phyloP scores from a whole-genome alignment of 176 grass and related monocot species.

The Miscanthus lutarioriparius region DNA sequence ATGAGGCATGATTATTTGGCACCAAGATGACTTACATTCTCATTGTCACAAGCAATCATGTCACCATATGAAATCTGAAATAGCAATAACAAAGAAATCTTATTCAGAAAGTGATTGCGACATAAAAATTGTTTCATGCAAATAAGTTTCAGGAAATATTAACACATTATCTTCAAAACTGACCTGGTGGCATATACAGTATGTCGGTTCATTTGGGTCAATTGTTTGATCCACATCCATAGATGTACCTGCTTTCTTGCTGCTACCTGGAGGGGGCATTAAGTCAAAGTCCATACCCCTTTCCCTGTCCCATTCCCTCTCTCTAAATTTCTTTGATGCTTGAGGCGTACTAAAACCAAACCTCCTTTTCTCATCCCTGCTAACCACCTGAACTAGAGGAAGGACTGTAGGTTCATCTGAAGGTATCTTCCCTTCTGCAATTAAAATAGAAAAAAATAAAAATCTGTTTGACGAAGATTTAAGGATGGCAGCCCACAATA shows the following conservation, averaged over 20 bases:
- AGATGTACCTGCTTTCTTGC: conserved; percentile 68
- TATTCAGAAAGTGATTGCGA: conserved; percentile 6
- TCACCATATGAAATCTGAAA: conserved; percentile 94
- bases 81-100: conserved; percentile 14
- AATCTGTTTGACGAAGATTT: conserved; percentile 20
- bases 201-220: conserved; percentile 95
- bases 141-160: conserved; percentile 15
- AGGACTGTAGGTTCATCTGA: conserved; percentile 79
- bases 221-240: conserved; percentile 78
- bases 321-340: conserved; percentile 74
- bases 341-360: conserved; percentile 71
- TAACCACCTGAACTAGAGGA: conserved; percentile 56
- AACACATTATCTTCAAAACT: conserved; percentile 17
- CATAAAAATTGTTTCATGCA: conserved; percentile 22
- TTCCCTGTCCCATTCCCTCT: conserved; percentile 87
- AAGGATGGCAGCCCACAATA: not conserved
- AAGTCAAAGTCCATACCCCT: conserved; percentile 88
- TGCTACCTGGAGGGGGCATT: conserved; percentile 96
- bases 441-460: not conserved
- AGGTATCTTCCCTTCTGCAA: conserved; percentile 91
- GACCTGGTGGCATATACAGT: conserved; percentile 99
- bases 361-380: conserved; percentile 77
- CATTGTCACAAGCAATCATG: conserved; percentile 99
- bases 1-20: conserved; percentile 13
- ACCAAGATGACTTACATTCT: conserved; percentile 74